Evolutionary conservation across 257 asterid species (phyloP).

Genomic region (Orobanche coerulescens): DNA sequence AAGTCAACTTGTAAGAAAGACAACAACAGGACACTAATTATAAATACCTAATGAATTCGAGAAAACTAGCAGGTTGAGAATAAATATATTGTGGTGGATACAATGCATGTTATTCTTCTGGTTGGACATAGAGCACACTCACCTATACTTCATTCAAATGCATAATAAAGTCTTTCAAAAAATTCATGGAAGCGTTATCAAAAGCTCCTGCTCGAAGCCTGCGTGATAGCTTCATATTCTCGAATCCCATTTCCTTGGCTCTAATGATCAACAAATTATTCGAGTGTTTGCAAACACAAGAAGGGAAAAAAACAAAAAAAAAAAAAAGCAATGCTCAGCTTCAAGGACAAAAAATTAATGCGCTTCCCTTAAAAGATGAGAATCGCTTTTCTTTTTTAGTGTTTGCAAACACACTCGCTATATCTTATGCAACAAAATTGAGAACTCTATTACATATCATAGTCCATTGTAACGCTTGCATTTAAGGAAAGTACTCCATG

Average conservation of each 20-base stretch:
- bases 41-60: neutral
- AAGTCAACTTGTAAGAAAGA: neutral
- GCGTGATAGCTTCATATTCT: too few relatives aligned
- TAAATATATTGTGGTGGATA: neutral
- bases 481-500: neutral
- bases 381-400: too few relatives aligned
- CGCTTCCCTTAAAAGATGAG: too few relatives aligned
- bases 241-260: too few relatives aligned
- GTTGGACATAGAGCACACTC: neutral
- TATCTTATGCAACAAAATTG: too few relatives aligned
- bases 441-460: too few relatives aligned
- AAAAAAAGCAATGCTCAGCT: too few relatives aligned
- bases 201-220: neutral
- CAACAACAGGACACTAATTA: neutral
- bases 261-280: too few relatives aligned
- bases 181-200: neutral
- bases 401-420: too few relatives aligned
- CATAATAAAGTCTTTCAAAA: neutral
- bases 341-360: too few relatives aligned
- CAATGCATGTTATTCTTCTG: neutral
- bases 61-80: neutral
- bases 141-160: slow-evolving; percentile 6
- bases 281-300: too few relatives aligned
- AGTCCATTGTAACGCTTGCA: neutral
- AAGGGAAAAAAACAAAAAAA: too few relatives aligned